Evolutionary conservation across 2,329 filamentous ascomycete species (phyloP), one percentile per base, ranked within the genome.

Genomic region (Claviceps sorghi): DNA sequence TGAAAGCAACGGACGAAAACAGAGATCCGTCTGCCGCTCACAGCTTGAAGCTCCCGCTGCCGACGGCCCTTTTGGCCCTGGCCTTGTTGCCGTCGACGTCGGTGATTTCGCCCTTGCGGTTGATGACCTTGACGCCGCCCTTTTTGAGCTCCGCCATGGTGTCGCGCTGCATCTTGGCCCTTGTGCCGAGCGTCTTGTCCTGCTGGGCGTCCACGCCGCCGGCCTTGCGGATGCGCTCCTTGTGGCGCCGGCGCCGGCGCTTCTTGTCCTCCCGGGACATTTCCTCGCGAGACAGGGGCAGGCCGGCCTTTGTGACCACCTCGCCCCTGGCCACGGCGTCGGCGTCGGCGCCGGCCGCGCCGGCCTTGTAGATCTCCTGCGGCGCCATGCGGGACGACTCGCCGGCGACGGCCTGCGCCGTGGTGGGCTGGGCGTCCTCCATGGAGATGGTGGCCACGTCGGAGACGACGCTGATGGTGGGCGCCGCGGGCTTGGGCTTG

Each of bases 401-500:
- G 51, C 80, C 80, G 15, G 76, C 75, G 54, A 89, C 80, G 43
- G 85, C 87, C 62, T 83, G 82, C 44, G 86, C 86, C 0, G 84
- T 88, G 17, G 85, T 84, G 8, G 93, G 91, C 61, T 95, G 85
- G 1, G 89, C 91, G 64, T 98, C 93, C 72, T 98, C 93, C 86
- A 97, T 95, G 58, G 80, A 78, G 58, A 97, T 83, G 3, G 87
- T 88, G n/a, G 90, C 88, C 4, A 93, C 87, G 68, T 97, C 91
- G 29, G 88, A 79, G 36, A 96, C 84, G 52, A 96, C 86, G 44
- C 87, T 90, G 56, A 98, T 79, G 46, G 80, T 80, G n/a, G 88
- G 81, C 50, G 84, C 84, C 2, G 84, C 78, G 11, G 87, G 83
- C 71, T 90, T 94, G 51, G 93, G 93, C 68, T 88, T 90, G 78